Conservation (phyloP, 1,284 basidiomycete species). For the Leucoagaricus sp. region DNA sequence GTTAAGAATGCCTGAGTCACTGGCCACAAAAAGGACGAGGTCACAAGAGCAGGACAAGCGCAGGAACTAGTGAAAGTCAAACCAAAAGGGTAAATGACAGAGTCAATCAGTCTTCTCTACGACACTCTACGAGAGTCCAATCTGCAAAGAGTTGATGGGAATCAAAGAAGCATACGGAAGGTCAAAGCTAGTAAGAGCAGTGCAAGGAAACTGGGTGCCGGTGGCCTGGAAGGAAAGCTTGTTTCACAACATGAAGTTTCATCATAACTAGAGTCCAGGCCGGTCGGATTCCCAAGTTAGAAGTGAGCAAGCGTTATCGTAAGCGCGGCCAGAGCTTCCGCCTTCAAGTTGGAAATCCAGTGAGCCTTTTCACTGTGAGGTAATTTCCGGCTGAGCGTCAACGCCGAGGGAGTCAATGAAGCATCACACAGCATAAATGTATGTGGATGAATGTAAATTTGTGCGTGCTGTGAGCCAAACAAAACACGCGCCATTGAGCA, state of each 20-base stretch:
- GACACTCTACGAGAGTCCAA: neutral
- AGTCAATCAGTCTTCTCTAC: constrained; percentile 10
- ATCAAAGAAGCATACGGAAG: neutral
- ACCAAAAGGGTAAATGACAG: constrained; percentile 11
- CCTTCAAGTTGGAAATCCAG: neutral
- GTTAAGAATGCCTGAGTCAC: too few relatives aligned
- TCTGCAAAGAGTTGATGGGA: neutral
- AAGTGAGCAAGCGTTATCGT: neutral
- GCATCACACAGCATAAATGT: neutral
- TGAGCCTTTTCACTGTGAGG: neutral
- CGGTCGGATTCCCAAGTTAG: neutral
- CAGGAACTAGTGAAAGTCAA: neutral
- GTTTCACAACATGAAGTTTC: neutral
- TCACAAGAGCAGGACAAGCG: neutral
- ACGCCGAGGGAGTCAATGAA: neutral
- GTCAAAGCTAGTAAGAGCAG: neutral
- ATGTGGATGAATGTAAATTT: neutral
- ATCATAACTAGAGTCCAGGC: constrained; percentile 1
- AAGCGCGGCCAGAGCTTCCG: neutral
- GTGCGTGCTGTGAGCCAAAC: neutral
- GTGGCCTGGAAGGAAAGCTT: neutral
- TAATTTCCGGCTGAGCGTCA: neutral
- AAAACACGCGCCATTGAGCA: neutral
- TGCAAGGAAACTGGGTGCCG: constrained; percentile 2
- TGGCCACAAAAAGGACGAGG: neutral